Evolutionary conservation across 2,329 filamentous ascomycete species (phyloP), one percentile per base, ranked within the genome.

Genomic region (Aureobasidium sp.): DNA sequence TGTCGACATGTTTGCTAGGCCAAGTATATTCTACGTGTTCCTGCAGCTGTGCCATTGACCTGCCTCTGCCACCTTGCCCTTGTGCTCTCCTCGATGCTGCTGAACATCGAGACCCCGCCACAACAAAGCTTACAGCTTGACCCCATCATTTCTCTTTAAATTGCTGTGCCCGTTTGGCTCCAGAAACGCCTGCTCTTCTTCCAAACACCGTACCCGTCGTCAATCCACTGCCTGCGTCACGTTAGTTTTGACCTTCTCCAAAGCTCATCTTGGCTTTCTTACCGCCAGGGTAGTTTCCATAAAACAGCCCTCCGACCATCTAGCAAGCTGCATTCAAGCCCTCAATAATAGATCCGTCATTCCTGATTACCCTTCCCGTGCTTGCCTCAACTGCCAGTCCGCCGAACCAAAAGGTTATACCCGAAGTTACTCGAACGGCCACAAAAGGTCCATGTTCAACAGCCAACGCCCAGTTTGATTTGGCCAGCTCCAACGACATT

Each of bases 331-430:
- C 82, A 57, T 75, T 84, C 2, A 85, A 61, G 0, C 81, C 79
- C 0, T 73, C 72, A 4, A 85, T 72, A 4, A 61, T 60, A 1
- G 69, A 70, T 0, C 72, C 76, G 1, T 66, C 63, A 3, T 72
- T 68, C 2, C 70, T 72, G 12, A 84, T 63, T 1, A 85, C 75
- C 3, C 70, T 70, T 2, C 75, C 73, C 0, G 78, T 82, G 21
- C 77, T 64, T 0, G 79, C 72, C 44, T 80, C 73, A 2, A 83
- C 75, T 4, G 73, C 72, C 6, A 86, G 65, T 0, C 83, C 82
- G 1, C 82, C 83, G 67, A 86, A 86, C 0, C 83, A 86, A 59
- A 86, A 86, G 0, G 82, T 85, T 14, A 86, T 75, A 1, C 84
- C 83, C 40, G 79, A 81, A 3, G 77, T 78, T 2, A 86, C 81